These are phyloP conservation scores for Aquilaria agallochum DNA, from an alignment of 441 rosid species.

Conservation along the genomic window DNA sequence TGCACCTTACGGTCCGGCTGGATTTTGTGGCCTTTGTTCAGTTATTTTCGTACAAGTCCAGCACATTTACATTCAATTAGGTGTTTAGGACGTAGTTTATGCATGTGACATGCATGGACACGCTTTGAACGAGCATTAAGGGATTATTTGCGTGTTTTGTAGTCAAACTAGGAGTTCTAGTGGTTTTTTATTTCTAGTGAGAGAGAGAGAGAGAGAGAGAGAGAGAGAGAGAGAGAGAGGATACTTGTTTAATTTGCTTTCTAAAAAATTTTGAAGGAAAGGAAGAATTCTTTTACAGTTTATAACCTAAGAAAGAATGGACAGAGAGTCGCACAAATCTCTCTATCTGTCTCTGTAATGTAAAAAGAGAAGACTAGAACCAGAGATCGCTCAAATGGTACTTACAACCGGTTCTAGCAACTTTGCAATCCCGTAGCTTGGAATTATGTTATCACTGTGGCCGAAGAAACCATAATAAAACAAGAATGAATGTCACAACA, in stretches of 20 bases:
- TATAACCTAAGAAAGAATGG: not conserved
- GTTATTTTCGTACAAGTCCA: too few species aligned
- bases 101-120: too few species aligned
- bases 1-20: too few species aligned
- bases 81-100: too few species aligned
- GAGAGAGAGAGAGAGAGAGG: not conserved
- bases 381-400: not conserved
- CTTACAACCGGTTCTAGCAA: not conserved
- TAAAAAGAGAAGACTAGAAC: not conserved
- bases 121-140: too few species aligned
- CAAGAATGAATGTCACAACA: not conserved
- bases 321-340: not conserved
- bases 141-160: too few species aligned
- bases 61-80: too few species aligned
- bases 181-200: too few species aligned
- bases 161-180: too few species aligned
- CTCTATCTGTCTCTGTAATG: not conserved
- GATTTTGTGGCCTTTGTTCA: too few species aligned
- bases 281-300: slow-evolving; percentile 1
- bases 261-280: not conserved
- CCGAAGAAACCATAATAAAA: not conserved
- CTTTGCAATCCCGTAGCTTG: not conserved
- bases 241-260: not conserved
- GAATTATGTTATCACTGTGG: not conserved
- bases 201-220: not conserved